Conservation (phyloP, 2,329 filamentous ascomycete species). For the Cephalotrichum gorgonifer region DNA sequence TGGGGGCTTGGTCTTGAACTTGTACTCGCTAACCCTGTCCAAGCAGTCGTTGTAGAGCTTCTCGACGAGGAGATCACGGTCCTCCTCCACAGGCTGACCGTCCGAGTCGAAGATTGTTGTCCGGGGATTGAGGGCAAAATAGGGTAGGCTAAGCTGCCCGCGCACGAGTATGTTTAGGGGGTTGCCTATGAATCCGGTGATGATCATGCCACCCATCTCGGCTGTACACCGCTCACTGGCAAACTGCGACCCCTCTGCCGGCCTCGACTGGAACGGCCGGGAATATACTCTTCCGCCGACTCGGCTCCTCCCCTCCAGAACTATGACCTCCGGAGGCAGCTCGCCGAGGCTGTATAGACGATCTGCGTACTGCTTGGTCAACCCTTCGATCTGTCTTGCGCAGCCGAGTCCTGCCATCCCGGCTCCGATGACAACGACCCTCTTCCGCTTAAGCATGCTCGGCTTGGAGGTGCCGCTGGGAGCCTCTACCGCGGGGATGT, state of each 20-base stretch:
- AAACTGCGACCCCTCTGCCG: conserved; percentile 20
- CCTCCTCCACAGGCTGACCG: conserved; percentile 65
- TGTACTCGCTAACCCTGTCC: conserved; percentile 83
- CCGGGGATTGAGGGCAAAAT: conserved; percentile 68
- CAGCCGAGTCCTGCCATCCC: conserved; percentile 91
- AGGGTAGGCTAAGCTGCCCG: conserved; percentile 78
- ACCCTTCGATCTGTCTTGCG: conserved; percentile 79
- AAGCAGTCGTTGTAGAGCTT: conserved; percentile 91
- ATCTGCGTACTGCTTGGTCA: conserved; percentile 71
- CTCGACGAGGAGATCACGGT: conserved; percentile 74
- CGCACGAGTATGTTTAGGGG: conserved; percentile 85
- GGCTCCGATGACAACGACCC: conserved; percentile 78
- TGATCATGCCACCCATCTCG: conserved; percentile 97
- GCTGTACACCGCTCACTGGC: conserved; percentile 62
- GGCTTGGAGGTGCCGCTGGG: conserved; percentile 24
- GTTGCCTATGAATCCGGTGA: conserved; percentile 96
- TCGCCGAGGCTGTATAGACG: conserved; percentile 56
- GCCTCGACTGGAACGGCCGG: conserved; percentile 52
- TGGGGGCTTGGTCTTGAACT: conserved; percentile 61
- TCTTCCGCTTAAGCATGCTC: conserved; percentile 47
- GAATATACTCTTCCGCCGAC: conserved; percentile 93
- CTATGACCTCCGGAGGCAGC: conserved; percentile 60
- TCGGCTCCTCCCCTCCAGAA: conserved; percentile 78
- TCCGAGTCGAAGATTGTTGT: conserved; percentile 85
- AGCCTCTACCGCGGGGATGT: conserved; percentile 44